Evolutionary conservation across 805 yeast genomes (phyloP).

Genomic region (Geotrichum ghanense): DNA sequence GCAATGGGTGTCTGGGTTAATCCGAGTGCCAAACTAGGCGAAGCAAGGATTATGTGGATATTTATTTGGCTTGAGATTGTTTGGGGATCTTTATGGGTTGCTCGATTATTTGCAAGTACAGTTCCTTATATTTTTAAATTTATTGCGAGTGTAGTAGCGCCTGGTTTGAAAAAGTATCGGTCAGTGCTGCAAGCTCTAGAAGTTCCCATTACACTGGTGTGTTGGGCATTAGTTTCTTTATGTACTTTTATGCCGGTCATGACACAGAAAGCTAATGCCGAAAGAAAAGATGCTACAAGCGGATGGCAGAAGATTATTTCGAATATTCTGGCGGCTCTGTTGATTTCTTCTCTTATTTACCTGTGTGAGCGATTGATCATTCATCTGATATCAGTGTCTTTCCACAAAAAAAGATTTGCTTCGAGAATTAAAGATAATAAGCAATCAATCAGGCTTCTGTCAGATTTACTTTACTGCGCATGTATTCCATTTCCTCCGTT

Average conservation of each 20-base stretch:
- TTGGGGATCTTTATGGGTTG: conserved; percentile 28
- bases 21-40: conserved; percentile 22
- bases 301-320: conserved; percentile 27
- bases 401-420: conserved; percentile 30
- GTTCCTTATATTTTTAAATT: conserved; percentile 21
- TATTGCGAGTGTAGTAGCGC: conserved; percentile 23
- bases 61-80: conserved; percentile 31
- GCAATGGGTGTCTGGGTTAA: conserved; percentile 28
- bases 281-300: conserved; percentile 14
- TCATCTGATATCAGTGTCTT: conserved; percentile 28
- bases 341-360: conserved; percentile 26
- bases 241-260: conserved; percentile 27
- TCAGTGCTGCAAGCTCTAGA: conserved; percentile 27
- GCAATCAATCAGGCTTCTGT: conserved; percentile 20
- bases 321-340: conserved; percentile 26
- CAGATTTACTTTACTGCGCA: conserved; percentile 22
- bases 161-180: conserved; percentile 21
- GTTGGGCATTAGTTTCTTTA: conserved; percentile 27
- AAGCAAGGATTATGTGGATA: conserved; percentile 27
- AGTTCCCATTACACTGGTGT: conserved; percentile 22
- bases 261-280: conserved; percentile 19
- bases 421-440: conserved; percentile 27
- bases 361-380: conserved; percentile 27
- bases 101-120: conserved; percentile 24
- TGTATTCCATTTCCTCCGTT: conserved; percentile 26